Conservation (phyloP, 2,329 filamentous ascomycete species). For the Aspergillus terreus region DNA sequence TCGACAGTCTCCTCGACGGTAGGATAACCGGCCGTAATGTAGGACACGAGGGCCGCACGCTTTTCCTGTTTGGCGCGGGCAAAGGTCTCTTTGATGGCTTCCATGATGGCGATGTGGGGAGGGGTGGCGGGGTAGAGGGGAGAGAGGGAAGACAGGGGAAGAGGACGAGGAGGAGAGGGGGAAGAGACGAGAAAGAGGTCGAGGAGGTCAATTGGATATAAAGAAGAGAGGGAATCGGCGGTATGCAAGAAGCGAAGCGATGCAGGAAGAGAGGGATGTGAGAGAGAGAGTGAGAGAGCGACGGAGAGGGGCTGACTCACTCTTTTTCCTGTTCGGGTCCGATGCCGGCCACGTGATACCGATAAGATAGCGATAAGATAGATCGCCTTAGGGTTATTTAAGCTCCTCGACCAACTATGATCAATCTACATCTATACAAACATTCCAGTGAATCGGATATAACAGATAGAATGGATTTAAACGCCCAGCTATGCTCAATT, state of each 20-base stretch:
- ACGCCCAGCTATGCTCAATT: no score
- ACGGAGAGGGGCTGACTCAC: conserved; percentile 9
- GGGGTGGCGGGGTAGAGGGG: conserved; percentile 10
- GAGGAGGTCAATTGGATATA: neutral
- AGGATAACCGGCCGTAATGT: conserved; percentile 93
- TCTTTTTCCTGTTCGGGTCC: neutral
- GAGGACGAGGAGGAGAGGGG: neutral
- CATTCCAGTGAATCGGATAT: neutral
- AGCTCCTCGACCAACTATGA: no score
- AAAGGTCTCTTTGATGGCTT: conserved; percentile 55
- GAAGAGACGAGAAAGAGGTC: neutral
- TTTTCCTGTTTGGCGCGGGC: conserved; percentile 55
- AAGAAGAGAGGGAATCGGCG: neutral
- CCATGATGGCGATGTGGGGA: conserved; percentile 37
- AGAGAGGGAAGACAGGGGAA: conserved; percentile 1
- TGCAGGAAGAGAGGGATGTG: neutral
- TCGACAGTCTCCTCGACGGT: conserved; percentile 76
- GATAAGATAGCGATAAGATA: conserved; percentile 17
- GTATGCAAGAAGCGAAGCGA: no score
- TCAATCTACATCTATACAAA: neutral
- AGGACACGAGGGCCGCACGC: conserved; percentile 83
- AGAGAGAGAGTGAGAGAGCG: neutral
- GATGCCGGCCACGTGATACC: conserved; percentile 16
- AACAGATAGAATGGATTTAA: no score
- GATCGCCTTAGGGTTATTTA: no score